Evolutionary conservation across 805 yeast species (phyloP), one percentile per base, ranked within the genome.

Genomic region (baker's yeast (Saccharomyces cerevisiae)): DNA sequence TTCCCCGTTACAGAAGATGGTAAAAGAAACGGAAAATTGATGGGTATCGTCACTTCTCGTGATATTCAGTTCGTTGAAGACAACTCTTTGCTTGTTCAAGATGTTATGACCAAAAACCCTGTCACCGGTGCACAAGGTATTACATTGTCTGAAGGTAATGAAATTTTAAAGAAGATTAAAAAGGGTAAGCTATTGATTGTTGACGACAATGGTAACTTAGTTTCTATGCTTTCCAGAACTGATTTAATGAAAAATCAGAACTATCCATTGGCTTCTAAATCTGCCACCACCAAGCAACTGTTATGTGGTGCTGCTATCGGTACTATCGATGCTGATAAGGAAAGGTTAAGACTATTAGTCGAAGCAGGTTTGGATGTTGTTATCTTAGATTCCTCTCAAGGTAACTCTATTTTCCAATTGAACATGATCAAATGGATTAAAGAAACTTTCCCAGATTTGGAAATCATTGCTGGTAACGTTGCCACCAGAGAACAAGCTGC

Each of bases 401-500:
- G 99, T 74, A 89, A 95, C 79, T 94, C 99, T 52, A 68, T 87
- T 62, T 94, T 85, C 89, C 99, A 94, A 80, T 73, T 90, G 67
- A 83, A 92, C 65, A 87, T 94, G 96, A 80, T 94, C 75, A 80
- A 84, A 76, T 89, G 89, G 91, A 86, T 89, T 76, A 94, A 94
- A 77, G 69, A 73, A 62, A 87, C 81, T 51, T 83, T 74, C 79
- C 89, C 96, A 62, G 80, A 85, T 27, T 77, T 94, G 67, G 83
- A 94, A 75, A 88, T 94, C 61, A 84, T 94, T 75, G 99, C 95
- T 57, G 99, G 99, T 80, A 94, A 94, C 71, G 99, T 94, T 67
- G 98, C 91, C 57, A 91, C 97, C 62, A 87, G 99, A 75, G 99
- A 92, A 75, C 99, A 94, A 80, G 98, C 99, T 63, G 99, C 99